phyloP scores from a whole-genome alignment of 2,329 filamentous ascomycete genomes.

The Colletotrichum sp. region DNA sequence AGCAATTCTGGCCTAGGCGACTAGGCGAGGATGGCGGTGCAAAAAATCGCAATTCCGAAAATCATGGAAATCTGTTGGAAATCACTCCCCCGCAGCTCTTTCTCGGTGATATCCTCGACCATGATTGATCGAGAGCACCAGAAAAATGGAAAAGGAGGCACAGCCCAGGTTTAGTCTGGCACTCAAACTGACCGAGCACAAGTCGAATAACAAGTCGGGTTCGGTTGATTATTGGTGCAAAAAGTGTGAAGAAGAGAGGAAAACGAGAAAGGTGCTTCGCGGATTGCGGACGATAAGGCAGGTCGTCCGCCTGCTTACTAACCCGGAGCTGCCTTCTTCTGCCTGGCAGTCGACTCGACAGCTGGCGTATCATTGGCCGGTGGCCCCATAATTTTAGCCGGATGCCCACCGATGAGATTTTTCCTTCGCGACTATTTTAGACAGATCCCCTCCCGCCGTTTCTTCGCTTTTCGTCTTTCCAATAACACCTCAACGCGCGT shows the following conservation, averaged over 20 bases:
- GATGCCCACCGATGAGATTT: not conserved
- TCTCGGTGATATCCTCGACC: constrained; percentile 10
- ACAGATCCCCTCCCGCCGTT: not conserved
- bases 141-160: constrained; percentile 26
- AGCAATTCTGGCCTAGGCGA: not conserved
- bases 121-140: constrained; percentile 23
- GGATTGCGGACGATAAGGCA: not conserved
- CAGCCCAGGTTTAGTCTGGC: constrained; percentile 51
- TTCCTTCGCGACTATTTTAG: not conserved
- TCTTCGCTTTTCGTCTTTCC: too few relatives aligned
- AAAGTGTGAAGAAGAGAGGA: constrained; percentile 43
- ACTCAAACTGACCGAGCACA: constrained; percentile 65
- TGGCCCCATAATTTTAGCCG: not conserved
- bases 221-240: constrained; percentile 68
- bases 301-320: constrained; percentile 6
- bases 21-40: not conserved
- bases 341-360: not conserved
- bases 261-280: constrained; percentile 5
- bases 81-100: constrained; percentile 4
- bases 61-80: constrained; percentile 1
- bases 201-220: constrained; percentile 49
- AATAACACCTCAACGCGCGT: not conserved
- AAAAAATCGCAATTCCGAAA: not conserved
- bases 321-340: not conserved
- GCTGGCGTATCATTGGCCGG: not conserved